Percentiles rank a stretch among this genome's conserved stretches.
These are phyloP conservation scores for Arthrocladium fulminans DNA, from an alignment of 2,329 filamentous ascomycete genomes.

Conservation along the genomic window DNA sequence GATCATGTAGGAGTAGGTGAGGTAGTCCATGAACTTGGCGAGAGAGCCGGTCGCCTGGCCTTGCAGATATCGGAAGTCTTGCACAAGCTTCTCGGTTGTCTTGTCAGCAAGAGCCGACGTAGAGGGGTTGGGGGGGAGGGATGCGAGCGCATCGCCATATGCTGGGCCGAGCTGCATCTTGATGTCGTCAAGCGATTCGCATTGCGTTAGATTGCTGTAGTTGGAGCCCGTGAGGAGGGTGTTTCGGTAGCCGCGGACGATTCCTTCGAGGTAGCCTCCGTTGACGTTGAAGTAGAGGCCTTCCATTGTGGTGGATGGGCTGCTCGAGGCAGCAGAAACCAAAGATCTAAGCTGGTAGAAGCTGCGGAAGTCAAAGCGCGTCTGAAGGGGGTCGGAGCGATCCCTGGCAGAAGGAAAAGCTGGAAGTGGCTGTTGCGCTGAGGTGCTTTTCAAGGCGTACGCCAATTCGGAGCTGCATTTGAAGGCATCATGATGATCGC, in stretches of 20 bases:
- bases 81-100: conserved; percentile 95
- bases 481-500: not conserved
- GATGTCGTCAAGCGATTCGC: conserved; percentile 56
- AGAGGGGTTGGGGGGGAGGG: conserved; percentile 90
- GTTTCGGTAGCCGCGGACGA: conserved; percentile 95
- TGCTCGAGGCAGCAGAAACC: conserved; percentile 40
- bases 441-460: not conserved
- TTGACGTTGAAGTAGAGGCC: conserved; percentile 91
- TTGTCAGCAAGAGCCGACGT: conserved; percentile 90
- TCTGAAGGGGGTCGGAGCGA: not conserved
- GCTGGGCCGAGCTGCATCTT: conserved; percentile 95
- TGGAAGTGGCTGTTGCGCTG: not conserved
- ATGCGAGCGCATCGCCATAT: conserved; percentile 92
- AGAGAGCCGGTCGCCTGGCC: conserved; percentile 87
- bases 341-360: not conserved
- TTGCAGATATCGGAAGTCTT: conserved; percentile 92
- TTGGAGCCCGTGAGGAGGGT: conserved; percentile 79
- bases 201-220: conserved; percentile 56
- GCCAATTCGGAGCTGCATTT: not conserved
- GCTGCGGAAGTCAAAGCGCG: not conserved
- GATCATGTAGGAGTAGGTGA: conserved; percentile 99
- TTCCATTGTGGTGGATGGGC: conserved; percentile 45
- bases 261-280: conserved; percentile 90
- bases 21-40: conserved; percentile 92
- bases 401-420: not conserved